These are phyloP conservation scores for Blastobotrys peoriensis DNA, from an alignment of 805 yeast genomes.

Conservation along the genomic window DNA sequence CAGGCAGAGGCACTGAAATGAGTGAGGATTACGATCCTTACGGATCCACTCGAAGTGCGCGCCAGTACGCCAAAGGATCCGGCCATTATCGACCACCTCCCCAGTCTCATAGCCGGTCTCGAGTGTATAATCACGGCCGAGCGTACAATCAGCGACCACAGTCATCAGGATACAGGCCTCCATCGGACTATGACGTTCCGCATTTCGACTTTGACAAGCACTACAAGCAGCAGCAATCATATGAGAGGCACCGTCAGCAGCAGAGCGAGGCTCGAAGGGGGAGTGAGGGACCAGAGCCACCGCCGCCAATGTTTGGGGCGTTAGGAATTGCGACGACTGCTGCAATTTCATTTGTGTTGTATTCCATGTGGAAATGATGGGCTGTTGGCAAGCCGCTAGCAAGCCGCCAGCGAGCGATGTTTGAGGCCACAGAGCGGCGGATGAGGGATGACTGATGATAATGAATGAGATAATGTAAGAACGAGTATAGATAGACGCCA, in stretches of 20 bases:
- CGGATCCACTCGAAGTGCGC: slow-evolving; percentile 6
- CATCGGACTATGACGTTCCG: slow-evolving; percentile 30
- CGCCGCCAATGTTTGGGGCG: not conserved
- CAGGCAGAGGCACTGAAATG: not conserved
- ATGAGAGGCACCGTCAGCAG: slow-evolving; percentile 24
- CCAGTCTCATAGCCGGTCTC: slow-evolving; percentile 5
- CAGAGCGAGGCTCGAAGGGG: slow-evolving; percentile 8
- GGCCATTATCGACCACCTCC: slow-evolving; percentile 9
- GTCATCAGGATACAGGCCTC: slow-evolving; percentile 10
- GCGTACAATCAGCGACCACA: slow-evolving; percentile 7
- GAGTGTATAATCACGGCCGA: slow-evolving; percentile 17
- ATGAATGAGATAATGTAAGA: no score
- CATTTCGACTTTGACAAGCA: slow-evolving; percentile 33
- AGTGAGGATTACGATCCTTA: not conserved
- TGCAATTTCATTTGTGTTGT: not conserved
- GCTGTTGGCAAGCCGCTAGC: no score
- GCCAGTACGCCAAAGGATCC: slow-evolving; percentile 7
- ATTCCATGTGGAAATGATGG: not conserved
- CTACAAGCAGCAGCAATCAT: slow-evolving; percentile 26
- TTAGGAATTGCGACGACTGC: not conserved
- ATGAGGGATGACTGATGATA: no score
- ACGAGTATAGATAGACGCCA: no score
- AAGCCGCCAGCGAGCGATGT: no score
- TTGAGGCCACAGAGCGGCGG: no score
- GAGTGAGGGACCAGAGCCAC: slow-evolving; percentile 1